Evolutionary conservation across 345 rosid genomes (phyloP).

Genomic region (Theobroma cacao): DNA sequence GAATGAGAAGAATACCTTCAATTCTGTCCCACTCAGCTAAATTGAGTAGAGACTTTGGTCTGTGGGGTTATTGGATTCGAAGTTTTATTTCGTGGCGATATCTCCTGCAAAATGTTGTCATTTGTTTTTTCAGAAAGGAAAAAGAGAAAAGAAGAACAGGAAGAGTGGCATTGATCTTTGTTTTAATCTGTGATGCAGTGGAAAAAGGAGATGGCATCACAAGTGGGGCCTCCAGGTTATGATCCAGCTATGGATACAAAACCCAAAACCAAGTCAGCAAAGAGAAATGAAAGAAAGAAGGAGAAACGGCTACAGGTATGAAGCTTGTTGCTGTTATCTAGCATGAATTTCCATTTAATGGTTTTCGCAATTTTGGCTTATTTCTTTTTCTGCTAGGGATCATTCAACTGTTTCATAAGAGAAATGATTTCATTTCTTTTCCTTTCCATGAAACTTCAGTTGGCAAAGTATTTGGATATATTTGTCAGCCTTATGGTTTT

Average conservation of each 20-base stretch:
- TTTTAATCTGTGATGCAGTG: conserved; percentile 39
- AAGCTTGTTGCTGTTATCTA: background rate
- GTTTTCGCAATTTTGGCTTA: background rate
- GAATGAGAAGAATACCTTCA: too few species aligned
- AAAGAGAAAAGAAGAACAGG: background rate
- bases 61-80: conserved; percentile 1
- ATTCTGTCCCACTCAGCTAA: too few species aligned
- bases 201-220: conserved; percentile 72
- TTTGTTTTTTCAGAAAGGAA: background rate
- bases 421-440: background rate
- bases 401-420: background rate
- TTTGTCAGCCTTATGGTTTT: background rate
- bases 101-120: background rate
- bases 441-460: background rate
- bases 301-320: conserved; percentile 83
- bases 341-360: background rate
- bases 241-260: conserved; percentile 53
- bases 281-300: conserved; percentile 85
- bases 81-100: background rate
- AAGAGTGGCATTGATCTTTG: background rate
- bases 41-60: background rate
- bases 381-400: background rate
- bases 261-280: conserved; percentile 79
- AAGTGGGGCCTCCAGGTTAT: conserved; percentile 78
- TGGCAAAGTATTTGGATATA: background rate